Conservation (phyloP, 176 grass and related monocot species). For the Microstegium vimineum region DNA sequence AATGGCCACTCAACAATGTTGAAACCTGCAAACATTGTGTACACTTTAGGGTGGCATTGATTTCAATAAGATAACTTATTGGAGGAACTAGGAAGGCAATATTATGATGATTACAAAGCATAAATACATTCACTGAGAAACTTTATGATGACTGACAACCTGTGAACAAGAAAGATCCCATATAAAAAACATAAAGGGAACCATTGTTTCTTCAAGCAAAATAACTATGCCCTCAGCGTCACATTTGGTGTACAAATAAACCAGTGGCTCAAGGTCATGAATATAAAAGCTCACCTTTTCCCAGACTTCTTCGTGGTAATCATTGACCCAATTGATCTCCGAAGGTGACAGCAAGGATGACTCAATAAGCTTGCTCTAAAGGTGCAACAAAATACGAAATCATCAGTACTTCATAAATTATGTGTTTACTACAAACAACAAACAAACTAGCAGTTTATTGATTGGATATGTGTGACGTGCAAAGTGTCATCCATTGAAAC, state of each 20-base stretch:
- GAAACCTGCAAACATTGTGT: slow-evolving; percentile 57
- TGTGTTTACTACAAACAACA: background rate
- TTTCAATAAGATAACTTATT: background rate
- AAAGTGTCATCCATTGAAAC: slow-evolving; percentile 3
- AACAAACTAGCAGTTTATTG: background rate
- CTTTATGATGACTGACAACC: background rate
- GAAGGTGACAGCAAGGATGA: slow-evolving; percentile 54
- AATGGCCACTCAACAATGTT: slow-evolving; percentile 51
- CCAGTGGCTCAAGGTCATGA: background rate
- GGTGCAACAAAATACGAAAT: background rate
- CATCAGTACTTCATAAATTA: slow-evolving; percentile 9
- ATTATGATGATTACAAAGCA: background rate
- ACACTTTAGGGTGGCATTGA: background rate
- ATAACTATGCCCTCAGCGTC: background rate
- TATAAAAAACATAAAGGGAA: background rate
- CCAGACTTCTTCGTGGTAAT: slow-evolving; percentile 78
- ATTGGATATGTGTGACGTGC: background rate
- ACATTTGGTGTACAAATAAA: background rate
- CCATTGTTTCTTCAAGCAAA: background rate
- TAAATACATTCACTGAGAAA: background rate
- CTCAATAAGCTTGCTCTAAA: slow-evolving; percentile 77
- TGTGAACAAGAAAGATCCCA: background rate
- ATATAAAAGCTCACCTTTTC: slow-evolving; percentile 59
- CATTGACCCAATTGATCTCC: slow-evolving; percentile 83
- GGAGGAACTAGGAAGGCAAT: background rate